Conservation (phyloP, 176 grass and related monocot species). For the Triticum dicoccoides region DNA sequence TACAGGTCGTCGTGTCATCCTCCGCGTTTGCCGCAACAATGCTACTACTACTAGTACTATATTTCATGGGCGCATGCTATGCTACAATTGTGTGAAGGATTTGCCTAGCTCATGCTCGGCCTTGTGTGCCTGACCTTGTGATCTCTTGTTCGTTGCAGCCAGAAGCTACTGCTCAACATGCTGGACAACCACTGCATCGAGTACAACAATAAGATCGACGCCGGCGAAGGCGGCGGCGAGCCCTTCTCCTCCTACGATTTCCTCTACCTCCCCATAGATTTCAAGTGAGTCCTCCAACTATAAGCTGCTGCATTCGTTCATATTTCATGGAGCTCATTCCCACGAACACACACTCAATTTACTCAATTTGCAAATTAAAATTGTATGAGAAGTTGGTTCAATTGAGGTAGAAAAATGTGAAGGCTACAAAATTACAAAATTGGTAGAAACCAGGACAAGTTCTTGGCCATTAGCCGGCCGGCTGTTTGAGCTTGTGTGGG, state of each 20-base stretch:
- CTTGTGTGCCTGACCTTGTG: not conserved
- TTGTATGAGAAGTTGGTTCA: not conserved
- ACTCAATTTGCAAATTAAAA: not conserved
- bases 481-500: not conserved
- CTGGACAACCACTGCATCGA: slow-evolving; percentile 97
- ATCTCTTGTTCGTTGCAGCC: slow-evolving; percentile 47
- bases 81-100: not conserved
- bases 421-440: not conserved
- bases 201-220: slow-evolving; percentile 67
- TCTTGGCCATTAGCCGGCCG: not conserved
- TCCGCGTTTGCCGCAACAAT: slow-evolving; percentile 1
- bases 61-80: slow-evolving; percentile 33
- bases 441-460: not conserved
- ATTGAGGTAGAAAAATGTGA: not conserved
- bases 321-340: slow-evolving; percentile 49
- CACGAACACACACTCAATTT: not conserved
- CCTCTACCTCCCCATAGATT: slow-evolving; percentile 99
- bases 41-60: not conserved
- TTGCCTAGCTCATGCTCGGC: not conserved
- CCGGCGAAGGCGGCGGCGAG: slow-evolving; percentile 30
- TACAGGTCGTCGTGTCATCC: slow-evolving; percentile 62
- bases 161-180: slow-evolving; percentile 92
- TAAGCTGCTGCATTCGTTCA: slow-evolving; percentile 33
- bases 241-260: slow-evolving; percentile 94
- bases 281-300: slow-evolving; percentile 71